Base-by-base conservation (phyloP, 352 stramenopile genomes). In the Thraustochytrium striatum region DNA sequence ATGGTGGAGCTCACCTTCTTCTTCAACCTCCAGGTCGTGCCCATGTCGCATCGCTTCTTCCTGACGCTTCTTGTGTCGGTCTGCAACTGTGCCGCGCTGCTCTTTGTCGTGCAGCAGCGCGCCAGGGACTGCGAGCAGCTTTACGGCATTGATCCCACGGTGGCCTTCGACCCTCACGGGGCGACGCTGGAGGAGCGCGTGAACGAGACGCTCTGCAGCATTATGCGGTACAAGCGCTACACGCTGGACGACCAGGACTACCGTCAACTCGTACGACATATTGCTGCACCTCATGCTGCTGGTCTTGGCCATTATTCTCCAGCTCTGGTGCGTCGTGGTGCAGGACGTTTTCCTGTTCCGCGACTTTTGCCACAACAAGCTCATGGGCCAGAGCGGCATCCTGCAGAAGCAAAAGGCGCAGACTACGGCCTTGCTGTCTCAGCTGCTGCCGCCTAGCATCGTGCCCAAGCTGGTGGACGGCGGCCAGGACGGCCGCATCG, bases 351-450 rank as follows among this genome's bases (percentile, higher is more conserved):
- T 72, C 39, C 30, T 84, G 11, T 72, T 70, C 39, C 32, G 72
- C 7, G 69, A 81, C 72, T 82, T 84, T 57, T 84, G 61, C 25
- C 62, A 92, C 72, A 92, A 90, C 79, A 93, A 92, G 69, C 87
- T 92, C 57, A 92, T 92, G 82, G 92, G 93, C 58, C 87, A 93
- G 92, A 88, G 36, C 84, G 91, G 58, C 89, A 92, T 81, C 90
- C 87, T 79, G 25, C 87, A 92, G 72, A 91, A 91, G 81, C 88
- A 93, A 53, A 92, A 93, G 35, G 38, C 35, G 65, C 91, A 92
- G 82, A 91, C 86, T 13, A 93, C 93, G 72, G 43, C 91, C 53
- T 79, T 93, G 25, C 81, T 90, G 1, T 69, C 38, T 11, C 92
- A 93, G 36, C 55, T 94, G 25, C 81, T 95, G 3, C 90, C 90